A percentile compares a stretch with the other conserved stretches of the same genome.
phyloP scores from a whole-genome alignment of 495 filamentous ascomycete genomes.

The Xylaria castorea region DNA sequence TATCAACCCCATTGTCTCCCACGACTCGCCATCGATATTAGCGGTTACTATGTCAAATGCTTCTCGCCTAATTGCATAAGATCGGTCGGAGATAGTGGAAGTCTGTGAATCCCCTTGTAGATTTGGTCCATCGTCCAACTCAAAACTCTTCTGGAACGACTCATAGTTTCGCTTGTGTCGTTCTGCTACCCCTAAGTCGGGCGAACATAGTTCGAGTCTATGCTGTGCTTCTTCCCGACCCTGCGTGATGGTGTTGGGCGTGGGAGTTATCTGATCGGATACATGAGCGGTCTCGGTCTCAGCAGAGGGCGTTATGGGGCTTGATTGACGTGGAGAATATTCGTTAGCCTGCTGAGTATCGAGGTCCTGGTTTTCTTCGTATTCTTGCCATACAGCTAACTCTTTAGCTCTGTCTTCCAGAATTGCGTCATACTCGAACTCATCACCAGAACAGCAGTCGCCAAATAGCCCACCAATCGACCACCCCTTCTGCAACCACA shows the following conservation, averaged over 20 bases:
- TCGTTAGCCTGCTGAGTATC: conserved; percentile 10
- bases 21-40: conserved; percentile 36
- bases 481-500: conserved; percentile 65
- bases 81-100: conserved; percentile 38
- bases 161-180: conserved; percentile 24
- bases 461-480: conserved; percentile 76
- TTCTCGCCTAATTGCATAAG: conserved; percentile 38
- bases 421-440: conserved; percentile 70
- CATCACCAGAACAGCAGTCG: conserved; percentile 63
- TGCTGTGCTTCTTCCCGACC: not conserved
- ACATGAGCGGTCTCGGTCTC: not conserved
- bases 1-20: conserved; percentile 40
- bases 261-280: not conserved
- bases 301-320: not conserved
- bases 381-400: conserved; percentile 17
- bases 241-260: not conserved
- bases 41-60: conserved; percentile 40
- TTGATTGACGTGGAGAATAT: not conserved
- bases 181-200: not conserved
- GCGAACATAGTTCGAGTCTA: not conserved
- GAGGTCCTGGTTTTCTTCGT: not conserved
- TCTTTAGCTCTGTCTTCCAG: conserved; percentile 53
- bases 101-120: conserved; percentile 38
- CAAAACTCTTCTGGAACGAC: not conserved
- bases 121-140: conserved; percentile 14